A percentile compares a stretch with the other conserved stretches of the same genome.
phyloP scores from a whole-genome alignment of 164 flowering plant genomes.

The Nymphaea colorata region DNA sequence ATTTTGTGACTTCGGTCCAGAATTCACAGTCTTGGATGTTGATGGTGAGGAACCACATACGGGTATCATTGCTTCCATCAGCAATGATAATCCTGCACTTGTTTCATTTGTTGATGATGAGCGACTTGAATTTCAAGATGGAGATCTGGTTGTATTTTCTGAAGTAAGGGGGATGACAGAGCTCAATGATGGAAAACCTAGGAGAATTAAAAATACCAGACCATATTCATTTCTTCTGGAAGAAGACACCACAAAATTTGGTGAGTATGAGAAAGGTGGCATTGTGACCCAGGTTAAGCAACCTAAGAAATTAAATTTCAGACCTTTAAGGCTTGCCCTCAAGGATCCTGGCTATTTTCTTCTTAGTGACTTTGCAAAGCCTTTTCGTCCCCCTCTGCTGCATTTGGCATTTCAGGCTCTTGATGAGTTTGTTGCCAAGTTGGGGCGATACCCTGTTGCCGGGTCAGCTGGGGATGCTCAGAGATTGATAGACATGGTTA shows the following conservation, averaged over 20 bases:
- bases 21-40: constrained; percentile 65
- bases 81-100: constrained; percentile 73
- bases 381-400: constrained; percentile 69
- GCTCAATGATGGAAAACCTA: constrained; percentile 75
- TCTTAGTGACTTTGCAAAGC: constrained; percentile 73
- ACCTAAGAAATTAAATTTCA: constrained; percentile 65
- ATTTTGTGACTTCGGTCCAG: constrained; percentile 83
- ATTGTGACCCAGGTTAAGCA: constrained; percentile 87
- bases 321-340: constrained; percentile 56
- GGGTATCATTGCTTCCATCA: constrained; percentile 79
- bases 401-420: constrained; percentile 85
- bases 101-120: constrained; percentile 85
- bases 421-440: constrained; percentile 43
- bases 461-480: constrained; percentile 79
- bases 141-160: constrained; percentile 79
- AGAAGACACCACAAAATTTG: constrained; percentile 68
- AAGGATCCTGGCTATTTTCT: constrained; percentile 79
- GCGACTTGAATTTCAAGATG: constrained; percentile 84
- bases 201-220: constrained; percentile 56
- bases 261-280: constrained; percentile 64
- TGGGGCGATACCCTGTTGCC: constrained; percentile 70
- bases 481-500: constrained; percentile 39
- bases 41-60: constrained; percentile 86
- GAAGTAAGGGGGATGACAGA: constrained; percentile 83
- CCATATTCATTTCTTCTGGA: constrained; percentile 70